These are phyloP conservation scores for Wickerhamiella galacta DNA, from an alignment of 805 yeast species.

Conservation along the genomic window DNA sequence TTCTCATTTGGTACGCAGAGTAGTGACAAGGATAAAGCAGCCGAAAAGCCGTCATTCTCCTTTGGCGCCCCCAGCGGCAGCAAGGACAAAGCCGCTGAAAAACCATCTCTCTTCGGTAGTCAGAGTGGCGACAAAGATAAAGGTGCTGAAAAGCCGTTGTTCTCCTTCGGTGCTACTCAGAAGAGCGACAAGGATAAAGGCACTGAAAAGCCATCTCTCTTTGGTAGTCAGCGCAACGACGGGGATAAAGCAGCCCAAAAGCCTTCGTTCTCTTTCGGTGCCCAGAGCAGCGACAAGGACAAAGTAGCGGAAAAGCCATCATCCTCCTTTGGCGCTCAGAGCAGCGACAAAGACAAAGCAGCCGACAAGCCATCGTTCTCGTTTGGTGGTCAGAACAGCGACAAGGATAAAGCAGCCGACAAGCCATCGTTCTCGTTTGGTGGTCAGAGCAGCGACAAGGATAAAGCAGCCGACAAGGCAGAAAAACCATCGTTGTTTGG, in stretches of 20 bases:
- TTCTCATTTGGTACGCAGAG: neutral
- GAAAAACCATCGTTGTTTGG: no score
- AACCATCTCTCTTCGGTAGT: conserved; percentile 5
- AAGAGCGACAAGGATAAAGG: conserved; percentile 2
- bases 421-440: conserved; percentile 6
- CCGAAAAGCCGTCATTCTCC: conserved; percentile 9
- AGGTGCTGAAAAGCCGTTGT: conserved; percentile 9
- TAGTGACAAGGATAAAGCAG: conserved; percentile 5
- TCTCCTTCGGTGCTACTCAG: conserved; percentile 7
- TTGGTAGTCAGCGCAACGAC: conserved; percentile 8
- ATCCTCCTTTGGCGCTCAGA: conserved; percentile 6
- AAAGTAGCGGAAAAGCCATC: conserved; percentile 6
- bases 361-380: neutral
- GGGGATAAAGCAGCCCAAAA: neutral
- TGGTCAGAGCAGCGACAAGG: conserved; percentile 1
- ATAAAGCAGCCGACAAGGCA: neutral
- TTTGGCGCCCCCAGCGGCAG: conserved; percentile 4
- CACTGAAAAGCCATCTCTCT: conserved; percentile 2
- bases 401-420: neutral
- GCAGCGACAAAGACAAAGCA: neutral
- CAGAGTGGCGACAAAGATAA: conserved; percentile 5
- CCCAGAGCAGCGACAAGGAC: conserved; percentile 4
- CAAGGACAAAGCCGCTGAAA: conserved; percentile 1
- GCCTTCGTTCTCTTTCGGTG: conserved; percentile 17
- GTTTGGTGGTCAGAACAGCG: neutral